Base-by-base conservation (phyloP, 2,329 filamentous ascomycete species). In the Colletotrichum tanaceti region DNA sequence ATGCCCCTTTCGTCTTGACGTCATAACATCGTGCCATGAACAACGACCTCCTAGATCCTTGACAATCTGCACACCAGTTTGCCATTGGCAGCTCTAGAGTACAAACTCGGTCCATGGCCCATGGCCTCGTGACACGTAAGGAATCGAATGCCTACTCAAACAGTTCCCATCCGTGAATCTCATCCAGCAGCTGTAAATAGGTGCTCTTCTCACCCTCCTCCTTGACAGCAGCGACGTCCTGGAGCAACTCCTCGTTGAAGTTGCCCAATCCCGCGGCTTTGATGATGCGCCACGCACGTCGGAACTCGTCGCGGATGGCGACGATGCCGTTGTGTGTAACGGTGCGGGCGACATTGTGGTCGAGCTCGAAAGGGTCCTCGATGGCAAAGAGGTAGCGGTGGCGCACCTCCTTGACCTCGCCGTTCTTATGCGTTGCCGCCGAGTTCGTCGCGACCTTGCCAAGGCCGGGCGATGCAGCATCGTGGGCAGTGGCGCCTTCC, bases 281-380 rank as follows among this genome's bases (percentile, higher is more conserved):
- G 71, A 94, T 88, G 66, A 97, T 91, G 43, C 87, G 83, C 87
- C 92, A 92, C 3, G 93, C 93, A 22, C 93, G 87, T 20, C 93
- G 86, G 75, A 97, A 96, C 79, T 97, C 93, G 73, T 96, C 91
- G 47, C 93, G 85, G 68, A 97, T 96, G 0, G 90, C 87, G 1
- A 93, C 90, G 71, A 97, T 93, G 2, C 93, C 93, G 69, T 90
- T 87, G 74, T 95, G 92, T 7, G 91, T 94, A 1, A 97, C 93
- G 0, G 93, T 97, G 58, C 93, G 85, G 3, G 92, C 94, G 41
- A 97, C 91, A 73, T 97, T 98, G 79, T 97, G 93, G 47, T 93
- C 90, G 2, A 90, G 80, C 80, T 97, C 93, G 74, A 97, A 97
- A 0, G 94, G 94, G 77, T 97, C 94, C 76, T 97, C 94, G 69